Conservation (phyloP, 2,329 filamentous ascomycete genomes). For the Venturia carpophila region DNA sequence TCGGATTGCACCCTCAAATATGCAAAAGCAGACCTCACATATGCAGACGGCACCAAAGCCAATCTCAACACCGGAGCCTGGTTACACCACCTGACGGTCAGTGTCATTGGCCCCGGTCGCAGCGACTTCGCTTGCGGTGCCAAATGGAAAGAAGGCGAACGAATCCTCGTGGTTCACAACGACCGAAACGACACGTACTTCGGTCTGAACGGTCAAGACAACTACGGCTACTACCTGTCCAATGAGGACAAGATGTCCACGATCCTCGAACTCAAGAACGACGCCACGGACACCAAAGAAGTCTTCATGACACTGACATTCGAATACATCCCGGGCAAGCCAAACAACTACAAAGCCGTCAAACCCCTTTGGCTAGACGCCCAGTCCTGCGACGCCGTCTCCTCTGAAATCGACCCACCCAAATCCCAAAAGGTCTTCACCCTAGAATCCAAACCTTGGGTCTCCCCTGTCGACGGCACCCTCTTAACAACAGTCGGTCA, state of each 20-base stretch:
- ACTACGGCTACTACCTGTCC: constrained; percentile 16
- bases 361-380: constrained; percentile 17
- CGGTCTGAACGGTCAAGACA: constrained; percentile 8
- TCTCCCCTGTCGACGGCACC: constrained; percentile 11
- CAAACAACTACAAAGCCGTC: constrained; percentile 13
- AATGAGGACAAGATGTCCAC: constrained; percentile 17
- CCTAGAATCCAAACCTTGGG: constrained; percentile 2
- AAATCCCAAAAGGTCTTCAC: constrained; percentile 14
- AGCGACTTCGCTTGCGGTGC: constrained; percentile 13
- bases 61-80: constrained; percentile 16
- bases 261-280: constrained; percentile 15
- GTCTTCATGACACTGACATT: constrained; percentile 6
- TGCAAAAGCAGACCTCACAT: constrained; percentile 12
- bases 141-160: constrained; percentile 9
- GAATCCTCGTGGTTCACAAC: constrained; percentile 18
- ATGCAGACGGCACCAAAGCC: constrained; percentile 11
- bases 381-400: constrained; percentile 12
- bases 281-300: constrained; percentile 13
- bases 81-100: constrained; percentile 12
- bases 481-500: constrained; percentile 19
- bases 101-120: constrained; percentile 15
- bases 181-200: constrained; percentile 18
- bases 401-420: constrained; percentile 14
- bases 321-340: constrained; percentile 13
- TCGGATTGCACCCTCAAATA: constrained; percentile 19